Conservation (phyloP, 306 rosid species). For the Corylus americana region DNA sequence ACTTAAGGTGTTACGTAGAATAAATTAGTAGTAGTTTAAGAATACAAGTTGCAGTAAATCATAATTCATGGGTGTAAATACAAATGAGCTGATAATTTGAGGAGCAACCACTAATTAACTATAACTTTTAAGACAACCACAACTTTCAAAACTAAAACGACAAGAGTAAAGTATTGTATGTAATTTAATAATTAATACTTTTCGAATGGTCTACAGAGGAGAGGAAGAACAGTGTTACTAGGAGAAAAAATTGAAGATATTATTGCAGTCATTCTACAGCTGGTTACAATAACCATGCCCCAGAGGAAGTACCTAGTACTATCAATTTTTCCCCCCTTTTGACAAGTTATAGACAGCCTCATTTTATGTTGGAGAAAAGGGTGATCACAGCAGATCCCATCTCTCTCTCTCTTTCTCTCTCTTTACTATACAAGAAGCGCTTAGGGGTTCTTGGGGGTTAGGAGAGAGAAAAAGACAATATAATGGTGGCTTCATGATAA, state of each 20-base stretch:
- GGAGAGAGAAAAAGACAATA: slow-evolving; percentile 25
- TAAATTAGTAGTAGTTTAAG: too few species aligned
- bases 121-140: background rate
- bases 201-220: background rate
- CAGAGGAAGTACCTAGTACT: background rate
- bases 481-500: slow-evolving; percentile 42
- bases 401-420: slow-evolving; percentile 9
- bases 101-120: too few species aligned
- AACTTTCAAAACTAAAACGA: background rate
- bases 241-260: background rate
- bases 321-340: background rate
- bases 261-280: background rate
- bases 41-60: too few species aligned
- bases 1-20: too few species aligned
- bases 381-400: slow-evolving; percentile 32
- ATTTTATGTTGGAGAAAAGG: slow-evolving; percentile 29
- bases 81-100: too few species aligned
- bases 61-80: too few species aligned
- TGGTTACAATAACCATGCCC: background rate
- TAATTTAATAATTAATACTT: background rate
- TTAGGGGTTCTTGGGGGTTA: slow-evolving; percentile 23
- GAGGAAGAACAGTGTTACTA: background rate
- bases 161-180: background rate
- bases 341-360: slow-evolving; percentile 15
- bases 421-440: background rate